phyloP scores from a whole-genome alignment of 202 grass and related monocot species.

The Panicum hallii region DNA sequence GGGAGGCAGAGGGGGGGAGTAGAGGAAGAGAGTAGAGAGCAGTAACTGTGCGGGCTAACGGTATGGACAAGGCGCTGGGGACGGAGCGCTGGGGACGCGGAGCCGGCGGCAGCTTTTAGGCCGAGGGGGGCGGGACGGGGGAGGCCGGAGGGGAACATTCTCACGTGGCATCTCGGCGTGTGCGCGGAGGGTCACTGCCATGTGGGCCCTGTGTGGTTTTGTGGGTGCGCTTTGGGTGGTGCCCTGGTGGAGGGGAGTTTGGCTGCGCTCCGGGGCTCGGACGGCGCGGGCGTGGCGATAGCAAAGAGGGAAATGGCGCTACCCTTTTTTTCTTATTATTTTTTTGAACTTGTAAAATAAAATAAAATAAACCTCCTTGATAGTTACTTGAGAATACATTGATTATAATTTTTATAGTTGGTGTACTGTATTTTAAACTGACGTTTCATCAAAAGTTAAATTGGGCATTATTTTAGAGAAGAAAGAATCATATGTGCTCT shows the following conservation, averaged over 20 bases:
- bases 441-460: background rate
- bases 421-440: background rate
- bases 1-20: background rate
- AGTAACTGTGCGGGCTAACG: conserved; percentile 65
- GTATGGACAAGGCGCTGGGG: conserved; percentile 37
- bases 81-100: conserved; percentile 48
- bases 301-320: background rate
- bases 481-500: background rate
- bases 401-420: background rate
- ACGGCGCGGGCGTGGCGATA: background rate
- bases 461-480: background rate
- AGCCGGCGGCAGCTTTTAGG: conserved; percentile 40
- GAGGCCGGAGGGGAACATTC: conserved; percentile 6
- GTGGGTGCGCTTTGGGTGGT: background rate
- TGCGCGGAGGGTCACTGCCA: background rate
- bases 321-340: background rate
- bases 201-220: conserved; percentile 4
- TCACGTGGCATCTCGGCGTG: conserved; percentile 27
- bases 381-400: background rate
- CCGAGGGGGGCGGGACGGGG: conserved; percentile 19
- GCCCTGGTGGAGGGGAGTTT: background rate
- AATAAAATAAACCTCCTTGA: background rate
- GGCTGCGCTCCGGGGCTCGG: background rate
- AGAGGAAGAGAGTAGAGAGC: conserved; percentile 32
- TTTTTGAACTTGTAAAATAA: background rate